These are phyloP conservation scores for Calcarisporium arbuscula DNA, from an alignment of 2,329 filamentous ascomycete species.

Conservation along the genomic window DNA sequence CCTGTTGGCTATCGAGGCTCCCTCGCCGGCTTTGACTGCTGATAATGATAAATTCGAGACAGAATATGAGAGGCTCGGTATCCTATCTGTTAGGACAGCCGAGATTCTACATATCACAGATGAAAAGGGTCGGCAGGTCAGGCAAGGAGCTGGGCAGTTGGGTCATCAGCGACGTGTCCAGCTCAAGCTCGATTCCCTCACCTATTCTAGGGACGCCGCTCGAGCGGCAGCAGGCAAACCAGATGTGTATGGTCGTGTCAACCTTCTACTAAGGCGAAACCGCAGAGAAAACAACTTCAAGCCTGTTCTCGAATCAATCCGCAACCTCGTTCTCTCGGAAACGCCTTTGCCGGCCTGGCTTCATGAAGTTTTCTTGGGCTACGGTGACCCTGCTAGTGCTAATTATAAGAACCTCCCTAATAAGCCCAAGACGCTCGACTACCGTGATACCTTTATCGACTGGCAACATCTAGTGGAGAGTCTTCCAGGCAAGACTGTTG, in stretches of 20 bases:
- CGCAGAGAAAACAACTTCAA: constrained; percentile 97
- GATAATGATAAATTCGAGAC: constrained; percentile 43
- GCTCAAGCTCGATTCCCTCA: constrained; percentile 71
- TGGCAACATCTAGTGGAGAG: constrained; percentile 93
- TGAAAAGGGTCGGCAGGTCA: constrained; percentile 69
- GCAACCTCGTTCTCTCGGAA: constrained; percentile 75
- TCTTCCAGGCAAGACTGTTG: constrained; percentile 78
- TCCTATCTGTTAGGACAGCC: constrained; percentile 70
- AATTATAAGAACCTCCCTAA: constrained; percentile 79
- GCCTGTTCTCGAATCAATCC: constrained; percentile 85
- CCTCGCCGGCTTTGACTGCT: constrained; percentile 41
- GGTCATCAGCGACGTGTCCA: constrained; percentile 69
- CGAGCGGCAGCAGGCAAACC: constrained; percentile 57
- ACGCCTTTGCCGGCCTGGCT: constrained; percentile 85
- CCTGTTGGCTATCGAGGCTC: constrained; percentile 67
- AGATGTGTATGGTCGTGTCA: constrained; percentile 78
- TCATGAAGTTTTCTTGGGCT: constrained; percentile 95
- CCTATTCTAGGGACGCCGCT: constrained; percentile 73
- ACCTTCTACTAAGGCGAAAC: constrained; percentile 75
- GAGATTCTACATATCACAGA: constrained; percentile 83
- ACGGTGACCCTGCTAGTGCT: constrained; percentile 84
- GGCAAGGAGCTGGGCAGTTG: constrained; percentile 52
- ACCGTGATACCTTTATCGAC: constrained; percentile 88
- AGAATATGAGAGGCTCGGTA: constrained; percentile 55
- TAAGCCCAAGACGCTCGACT: constrained; percentile 73